Conservation (phyloP, 495 filamentous ascomycete genomes). For the Penicillium turbatum region DNA sequence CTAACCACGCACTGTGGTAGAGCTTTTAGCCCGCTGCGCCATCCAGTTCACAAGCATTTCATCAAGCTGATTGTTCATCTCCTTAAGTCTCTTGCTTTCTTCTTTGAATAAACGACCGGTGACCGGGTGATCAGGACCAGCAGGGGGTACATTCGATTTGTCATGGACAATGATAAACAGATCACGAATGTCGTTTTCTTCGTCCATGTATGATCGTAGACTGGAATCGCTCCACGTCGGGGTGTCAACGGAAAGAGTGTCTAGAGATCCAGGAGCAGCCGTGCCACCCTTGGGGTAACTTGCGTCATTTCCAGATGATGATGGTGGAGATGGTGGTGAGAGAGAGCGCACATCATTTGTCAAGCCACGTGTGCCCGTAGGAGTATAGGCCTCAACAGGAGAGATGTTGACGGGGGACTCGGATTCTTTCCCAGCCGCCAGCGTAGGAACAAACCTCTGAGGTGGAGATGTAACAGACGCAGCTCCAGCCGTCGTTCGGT, state of each 20-base stretch:
- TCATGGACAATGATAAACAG: conserved; percentile 88
- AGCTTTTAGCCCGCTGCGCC: conserved; percentile 48
- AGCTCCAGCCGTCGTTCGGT: conserved; percentile 6
- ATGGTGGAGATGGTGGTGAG: conserved; percentile 59
- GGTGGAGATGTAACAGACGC: conserved; percentile 34
- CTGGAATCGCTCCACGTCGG: conserved; percentile 78
- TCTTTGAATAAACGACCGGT: conserved; percentile 77
- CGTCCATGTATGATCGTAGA: conserved; percentile 85
- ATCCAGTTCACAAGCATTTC: conserved; percentile 82
- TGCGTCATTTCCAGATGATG: conserved; percentile 60
- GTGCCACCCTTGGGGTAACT: conserved; percentile 30
- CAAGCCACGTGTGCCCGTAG: conserved; percentile 50
- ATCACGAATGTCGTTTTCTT: conserved; percentile 85
- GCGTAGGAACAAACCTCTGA: conserved; percentile 38
- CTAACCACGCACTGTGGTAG: conserved; percentile 11
- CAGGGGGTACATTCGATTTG: conserved; percentile 72
- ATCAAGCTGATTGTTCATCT: conserved; percentile 81
- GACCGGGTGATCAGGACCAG: conserved; percentile 76
- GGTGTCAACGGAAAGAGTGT: conserved; percentile 35
- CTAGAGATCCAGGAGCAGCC: conserved; percentile 38
- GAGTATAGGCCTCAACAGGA: conserved; percentile 33
- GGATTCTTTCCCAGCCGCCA: conserved; percentile 44
- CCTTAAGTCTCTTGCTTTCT: conserved; percentile 72
- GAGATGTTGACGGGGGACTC: conserved; percentile 79
- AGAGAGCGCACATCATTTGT: conserved; percentile 57